Conservation (phyloP, 148 eudicot genomes). For the Rheum nobile region DNA sequence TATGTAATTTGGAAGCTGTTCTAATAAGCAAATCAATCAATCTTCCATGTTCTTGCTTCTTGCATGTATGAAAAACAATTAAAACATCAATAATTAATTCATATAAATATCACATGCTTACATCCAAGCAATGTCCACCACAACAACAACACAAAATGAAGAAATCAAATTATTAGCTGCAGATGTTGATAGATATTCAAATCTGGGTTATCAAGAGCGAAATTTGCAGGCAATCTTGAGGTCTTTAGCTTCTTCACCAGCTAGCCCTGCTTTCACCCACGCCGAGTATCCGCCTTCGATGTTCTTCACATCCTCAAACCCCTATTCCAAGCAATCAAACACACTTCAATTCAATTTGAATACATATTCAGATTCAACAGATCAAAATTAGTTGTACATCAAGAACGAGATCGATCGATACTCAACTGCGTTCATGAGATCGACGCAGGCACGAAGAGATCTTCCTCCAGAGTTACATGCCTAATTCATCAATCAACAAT, state of each 20-base stretch:
- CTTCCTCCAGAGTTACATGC: conserved; percentile 29
- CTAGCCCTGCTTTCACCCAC: conserved; percentile 42
- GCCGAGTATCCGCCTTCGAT: conserved; percentile 52
- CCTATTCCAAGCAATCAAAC: conserved; percentile 15
- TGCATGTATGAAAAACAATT: not conserved
- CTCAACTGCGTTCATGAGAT: conserved; percentile 22
- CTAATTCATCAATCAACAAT: conserved; percentile 6
- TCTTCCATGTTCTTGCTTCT: not conserved
- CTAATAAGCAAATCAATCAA: not conserved
- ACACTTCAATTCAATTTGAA: too few species aligned
- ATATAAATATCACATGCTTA: not conserved
- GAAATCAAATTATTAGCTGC: not conserved
- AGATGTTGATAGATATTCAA: not conserved
- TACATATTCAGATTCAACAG: not conserved
- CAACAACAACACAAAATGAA: not conserved
- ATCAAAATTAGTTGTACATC: not conserved
- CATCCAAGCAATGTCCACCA: not conserved
- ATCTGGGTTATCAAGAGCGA: conserved; percentile 11
- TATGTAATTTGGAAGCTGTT: too few species aligned
- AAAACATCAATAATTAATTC: not conserved
- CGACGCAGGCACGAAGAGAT: conserved; percentile 18
- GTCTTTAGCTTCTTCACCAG: conserved; percentile 19
- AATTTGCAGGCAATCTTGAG: conserved; percentile 24
- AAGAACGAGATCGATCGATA: not conserved
- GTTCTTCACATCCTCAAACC: conserved; percentile 39